phyloP scores from a whole-genome alignment of 2,329 filamentous ascomycete species.

The Chaetomiaceae sp. region DNA sequence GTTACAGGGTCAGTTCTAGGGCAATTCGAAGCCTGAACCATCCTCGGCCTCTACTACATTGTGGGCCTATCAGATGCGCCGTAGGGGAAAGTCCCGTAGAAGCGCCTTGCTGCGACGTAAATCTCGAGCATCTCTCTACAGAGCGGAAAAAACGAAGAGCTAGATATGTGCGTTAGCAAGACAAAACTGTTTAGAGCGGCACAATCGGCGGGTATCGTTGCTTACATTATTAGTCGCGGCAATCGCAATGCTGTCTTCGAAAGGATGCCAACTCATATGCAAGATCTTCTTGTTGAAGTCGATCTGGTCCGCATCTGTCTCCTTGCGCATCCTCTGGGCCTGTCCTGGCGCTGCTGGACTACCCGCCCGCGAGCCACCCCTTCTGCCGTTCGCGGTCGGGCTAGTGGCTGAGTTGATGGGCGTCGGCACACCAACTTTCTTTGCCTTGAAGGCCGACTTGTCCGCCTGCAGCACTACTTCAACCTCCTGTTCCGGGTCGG shows the following conservation, averaged over 20 bases:
- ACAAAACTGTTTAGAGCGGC: not conserved
- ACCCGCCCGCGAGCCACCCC: slow-evolving; percentile 78
- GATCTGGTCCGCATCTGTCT: slow-evolving; percentile 98
- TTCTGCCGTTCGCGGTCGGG: slow-evolving; percentile 74
- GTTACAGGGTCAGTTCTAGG: not conserved
- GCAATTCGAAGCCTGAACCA: not conserved
- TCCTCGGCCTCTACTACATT: not conserved
- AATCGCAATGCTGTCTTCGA: slow-evolving; percentile 98
- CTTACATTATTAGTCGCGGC: slow-evolving; percentile 98
- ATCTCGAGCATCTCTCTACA: slow-evolving; percentile 22
- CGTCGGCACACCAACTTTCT: slow-evolving; percentile 97
- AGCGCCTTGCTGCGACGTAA: slow-evolving; percentile 6
- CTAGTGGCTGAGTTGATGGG: slow-evolving; percentile 84
- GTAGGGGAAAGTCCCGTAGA: not conserved
- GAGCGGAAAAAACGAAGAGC: slow-evolving; percentile 35
- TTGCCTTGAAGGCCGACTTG: slow-evolving; percentile 98
- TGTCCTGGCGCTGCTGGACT: slow-evolving; percentile 79
- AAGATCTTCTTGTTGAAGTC: slow-evolving; percentile 99
- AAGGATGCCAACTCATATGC: slow-evolving; percentile 99
- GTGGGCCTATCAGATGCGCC: not conserved
- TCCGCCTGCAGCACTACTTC: slow-evolving; percentile 97
- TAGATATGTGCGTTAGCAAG: slow-evolving; percentile 25
- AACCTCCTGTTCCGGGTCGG: slow-evolving; percentile 90
- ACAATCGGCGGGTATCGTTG: slow-evolving; percentile 21
- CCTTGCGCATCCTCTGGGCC: slow-evolving; percentile 94